Percentiles rank a stretch among this genome's conserved stretches.
These are phyloP conservation scores for Colletotrichum coccodes DNA, from an alignment of 2,329 filamentous ascomycete genomes.

Conservation along the genomic window DNA sequence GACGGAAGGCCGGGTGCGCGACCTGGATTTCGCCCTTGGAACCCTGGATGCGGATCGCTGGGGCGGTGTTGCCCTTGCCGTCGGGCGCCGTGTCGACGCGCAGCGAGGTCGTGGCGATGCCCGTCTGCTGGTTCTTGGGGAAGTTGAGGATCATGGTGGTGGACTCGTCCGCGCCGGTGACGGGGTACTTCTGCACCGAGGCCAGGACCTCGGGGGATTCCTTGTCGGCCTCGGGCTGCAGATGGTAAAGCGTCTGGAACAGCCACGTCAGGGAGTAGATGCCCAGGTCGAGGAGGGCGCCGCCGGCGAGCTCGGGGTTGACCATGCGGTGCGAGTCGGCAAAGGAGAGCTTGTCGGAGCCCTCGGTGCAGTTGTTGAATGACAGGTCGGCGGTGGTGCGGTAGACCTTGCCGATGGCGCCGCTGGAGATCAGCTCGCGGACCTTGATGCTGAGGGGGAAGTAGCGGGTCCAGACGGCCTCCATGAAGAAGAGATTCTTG, in stretches of 20 bases:
- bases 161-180: slow-evolving; percentile 79
- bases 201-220: slow-evolving; percentile 75
- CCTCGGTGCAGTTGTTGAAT: slow-evolving; percentile 66
- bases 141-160: slow-evolving; percentile 84
- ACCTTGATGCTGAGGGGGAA: slow-evolving; percentile 86
- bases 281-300: slow-evolving; percentile 84
- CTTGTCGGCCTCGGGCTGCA: slow-evolving; percentile 74
- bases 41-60: slow-evolving; percentile 83
- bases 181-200: slow-evolving; percentile 75
- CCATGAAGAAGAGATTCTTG: slow-evolving; percentile 83
- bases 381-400: slow-evolving; percentile 69
- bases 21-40: slow-evolving; percentile 86
- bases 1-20: slow-evolving; percentile 75
- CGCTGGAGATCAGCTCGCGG: slow-evolving; percentile 68
- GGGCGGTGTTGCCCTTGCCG: slow-evolving; percentile 68
- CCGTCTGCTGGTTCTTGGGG: slow-evolving; percentile 74
- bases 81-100: slow-evolving; percentile 68
- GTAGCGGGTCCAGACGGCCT: slow-evolving; percentile 90
- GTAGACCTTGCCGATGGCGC: slow-evolving; percentile 69
- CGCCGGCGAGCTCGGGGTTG: slow-evolving; percentile 84
- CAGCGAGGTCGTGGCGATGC: slow-evolving; percentile 75
- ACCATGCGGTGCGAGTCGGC: slow-evolving; percentile 79
- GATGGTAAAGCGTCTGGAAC: slow-evolving; percentile 88
- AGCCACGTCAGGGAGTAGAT: slow-evolving; percentile 93
- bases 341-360: slow-evolving; percentile 68